Percentiles rank a stretch among this genome's conserved stretches.
These are phyloP conservation scores for Arachis stenosperma DNA, from an alignment of 306 rosid genomes.

Conservation along the genomic window DNA sequence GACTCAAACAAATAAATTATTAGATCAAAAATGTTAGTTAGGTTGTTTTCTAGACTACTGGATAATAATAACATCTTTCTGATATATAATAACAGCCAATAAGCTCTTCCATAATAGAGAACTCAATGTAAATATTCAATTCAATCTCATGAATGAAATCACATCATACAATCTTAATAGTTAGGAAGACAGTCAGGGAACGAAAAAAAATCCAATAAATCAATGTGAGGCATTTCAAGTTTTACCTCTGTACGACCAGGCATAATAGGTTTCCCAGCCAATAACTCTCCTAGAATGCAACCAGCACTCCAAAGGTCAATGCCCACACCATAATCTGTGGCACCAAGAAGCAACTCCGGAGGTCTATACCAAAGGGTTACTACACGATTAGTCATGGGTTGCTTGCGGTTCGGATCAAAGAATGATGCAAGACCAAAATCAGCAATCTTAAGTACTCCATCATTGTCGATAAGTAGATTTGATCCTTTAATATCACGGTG, in stretches of 20 bases:
- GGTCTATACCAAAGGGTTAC: slow-evolving; percentile 97
- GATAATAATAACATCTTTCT: too few species aligned
- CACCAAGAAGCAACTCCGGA: slow-evolving; percentile 94
- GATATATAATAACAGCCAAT: too few species aligned
- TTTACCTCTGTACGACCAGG: slow-evolving; percentile 98
- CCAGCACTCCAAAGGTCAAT: slow-evolving; percentile 98
- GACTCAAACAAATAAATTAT: too few species aligned
- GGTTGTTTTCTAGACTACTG: too few species aligned
- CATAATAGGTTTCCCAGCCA: slow-evolving; percentile 93
- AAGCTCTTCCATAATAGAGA: too few species aligned
- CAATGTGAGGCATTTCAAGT: slow-evolving; percentile 27
- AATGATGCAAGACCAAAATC: slow-evolving; percentile 89
- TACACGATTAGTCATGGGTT: slow-evolving; percentile 92
- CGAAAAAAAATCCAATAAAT: slow-evolving; percentile 27
- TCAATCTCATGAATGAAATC: not conserved
- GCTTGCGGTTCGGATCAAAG: slow-evolving; percentile 81
- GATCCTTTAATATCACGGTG: slow-evolving; percentile 98
- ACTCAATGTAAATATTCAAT: too few species aligned
- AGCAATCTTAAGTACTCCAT: slow-evolving; percentile 84
- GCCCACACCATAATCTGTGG: slow-evolving; percentile 83
- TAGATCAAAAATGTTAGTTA: too few species aligned
- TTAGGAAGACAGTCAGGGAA: slow-evolving; percentile 19
- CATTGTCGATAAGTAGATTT: slow-evolving; percentile 80
- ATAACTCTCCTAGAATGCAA: slow-evolving; percentile 91
- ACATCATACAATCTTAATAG: not conserved